Evolutionary conservation across 73 alveolate genomes (phyloP).

Genomic region (Halteria grandinella): DNA sequence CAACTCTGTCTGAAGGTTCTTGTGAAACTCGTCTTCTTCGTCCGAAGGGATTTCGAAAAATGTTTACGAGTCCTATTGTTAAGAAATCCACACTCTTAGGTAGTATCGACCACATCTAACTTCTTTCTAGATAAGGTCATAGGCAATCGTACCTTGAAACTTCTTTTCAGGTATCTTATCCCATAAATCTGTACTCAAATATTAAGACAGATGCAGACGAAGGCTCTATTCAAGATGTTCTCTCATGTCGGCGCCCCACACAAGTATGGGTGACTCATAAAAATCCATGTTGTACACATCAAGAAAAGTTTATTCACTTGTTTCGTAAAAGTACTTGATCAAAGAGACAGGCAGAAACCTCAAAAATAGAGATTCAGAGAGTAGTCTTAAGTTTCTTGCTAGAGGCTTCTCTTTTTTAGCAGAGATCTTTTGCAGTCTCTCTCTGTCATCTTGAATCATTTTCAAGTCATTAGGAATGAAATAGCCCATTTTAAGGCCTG

Average conservation of each 20-base stretch:
- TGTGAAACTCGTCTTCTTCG: conserved; percentile 47
- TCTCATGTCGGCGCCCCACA: conserved; percentile 53
- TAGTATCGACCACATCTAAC: conserved; percentile 60
- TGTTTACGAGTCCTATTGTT: conserved; percentile 17
- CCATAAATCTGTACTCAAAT: too few relatives aligned
- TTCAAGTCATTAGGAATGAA: conserved; percentile 37
- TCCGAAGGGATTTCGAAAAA: conserved; percentile 50
- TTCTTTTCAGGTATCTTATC: too few relatives aligned
- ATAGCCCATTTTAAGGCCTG: conserved; percentile 33
- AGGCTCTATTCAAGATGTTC: conserved; percentile 14
- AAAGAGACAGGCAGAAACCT: conserved; percentile 49
- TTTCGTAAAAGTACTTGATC: conserved; percentile 31
- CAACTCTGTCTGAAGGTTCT: conserved; percentile 11
- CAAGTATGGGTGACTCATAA: conserved; percentile 42
- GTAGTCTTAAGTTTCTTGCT: neutral
- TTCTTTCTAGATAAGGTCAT: conserved; percentile 55
- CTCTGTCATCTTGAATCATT: conserved; percentile 49
- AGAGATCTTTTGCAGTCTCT: neutral
- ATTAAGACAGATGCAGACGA: too few relatives aligned
- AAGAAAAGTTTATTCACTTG: conserved; percentile 43
- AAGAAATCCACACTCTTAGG: conserved; percentile 56
- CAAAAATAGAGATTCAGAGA: conserved; percentile 39
- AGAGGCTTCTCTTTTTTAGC: neutral
- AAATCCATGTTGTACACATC: conserved; percentile 38
- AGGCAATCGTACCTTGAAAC: conserved; percentile 23